phyloP scores from a whole-genome alignment of 257 asterid species.

The Fraxinus anomala region DNA sequence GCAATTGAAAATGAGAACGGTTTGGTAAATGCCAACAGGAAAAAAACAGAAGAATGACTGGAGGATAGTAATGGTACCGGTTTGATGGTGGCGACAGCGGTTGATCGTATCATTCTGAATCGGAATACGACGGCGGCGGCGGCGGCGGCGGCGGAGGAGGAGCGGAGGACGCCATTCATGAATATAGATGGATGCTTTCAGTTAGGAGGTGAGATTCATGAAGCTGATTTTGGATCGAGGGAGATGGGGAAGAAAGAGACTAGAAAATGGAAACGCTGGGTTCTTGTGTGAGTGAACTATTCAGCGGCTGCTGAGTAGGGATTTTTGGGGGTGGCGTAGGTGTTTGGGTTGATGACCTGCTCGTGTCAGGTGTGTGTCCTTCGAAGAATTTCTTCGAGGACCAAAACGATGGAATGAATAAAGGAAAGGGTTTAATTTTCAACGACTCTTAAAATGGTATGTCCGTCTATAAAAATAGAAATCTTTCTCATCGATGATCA shows the following conservation, averaged over 20 bases:
- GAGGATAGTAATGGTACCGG: neutral
- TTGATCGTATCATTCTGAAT: neutral
- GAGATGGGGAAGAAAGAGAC: neutral
- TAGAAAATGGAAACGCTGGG: neutral
- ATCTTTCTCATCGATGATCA: too few species aligned
- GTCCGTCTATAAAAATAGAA: too few species aligned
- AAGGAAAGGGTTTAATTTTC: neutral
- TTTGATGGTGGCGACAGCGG: neutral
- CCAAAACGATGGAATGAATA: neutral
- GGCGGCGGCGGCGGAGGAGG: neutral
- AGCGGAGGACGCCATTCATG: neutral
- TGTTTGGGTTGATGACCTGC: too few species aligned
- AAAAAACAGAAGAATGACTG: too few species aligned
- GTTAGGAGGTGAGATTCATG: neutral
- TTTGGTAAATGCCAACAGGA: too few species aligned
- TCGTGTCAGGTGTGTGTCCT: too few species aligned
- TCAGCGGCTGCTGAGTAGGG: constrained; percentile 2
- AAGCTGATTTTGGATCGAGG: neutral
- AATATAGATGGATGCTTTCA: neutral
- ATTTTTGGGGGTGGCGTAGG: neutral
- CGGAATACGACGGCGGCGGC: too few species aligned
- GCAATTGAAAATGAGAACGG: neutral
- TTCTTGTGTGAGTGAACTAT: neutral
- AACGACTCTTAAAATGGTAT: neutral
- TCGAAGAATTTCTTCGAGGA: neutral